A percentile compares a stretch with the other conserved stretches of the same genome.
phyloP scores from a whole-genome alignment of 2,329 filamentous ascomycete species.

The Trichoderma lentiforme region DNA sequence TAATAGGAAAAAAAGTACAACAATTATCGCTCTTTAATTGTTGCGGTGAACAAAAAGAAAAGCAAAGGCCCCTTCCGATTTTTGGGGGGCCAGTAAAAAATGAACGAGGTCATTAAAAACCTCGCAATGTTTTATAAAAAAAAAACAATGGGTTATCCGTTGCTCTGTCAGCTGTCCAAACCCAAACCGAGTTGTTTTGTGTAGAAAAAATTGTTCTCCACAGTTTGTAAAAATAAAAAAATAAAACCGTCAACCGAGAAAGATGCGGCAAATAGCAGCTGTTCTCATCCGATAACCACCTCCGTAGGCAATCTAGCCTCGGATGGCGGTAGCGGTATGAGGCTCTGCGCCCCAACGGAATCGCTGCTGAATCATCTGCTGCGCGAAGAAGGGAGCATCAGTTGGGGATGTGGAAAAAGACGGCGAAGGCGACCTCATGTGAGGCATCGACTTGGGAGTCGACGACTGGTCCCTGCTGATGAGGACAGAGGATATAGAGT shows the following conservation, averaged over 20 bases:
- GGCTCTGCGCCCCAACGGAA: constrained; percentile 48
- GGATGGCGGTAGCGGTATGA: constrained; percentile 49
- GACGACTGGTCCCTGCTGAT: constrained; percentile 27
- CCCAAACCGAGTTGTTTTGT: background rate
- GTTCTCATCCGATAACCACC: constrained; percentile 20
- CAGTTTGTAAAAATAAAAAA: constrained; percentile 4
- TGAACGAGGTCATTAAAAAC: background rate
- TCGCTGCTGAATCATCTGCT: constrained; percentile 39
- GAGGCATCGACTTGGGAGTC: constrained; percentile 35
- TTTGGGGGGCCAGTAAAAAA: background rate
- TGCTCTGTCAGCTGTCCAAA: background rate
- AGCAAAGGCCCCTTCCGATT: background rate
- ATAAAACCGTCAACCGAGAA: background rate
- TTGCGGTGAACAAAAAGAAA: constrained; percentile 4
- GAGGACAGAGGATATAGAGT: constrained; percentile 28
- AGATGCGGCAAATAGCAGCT: constrained; percentile 3
- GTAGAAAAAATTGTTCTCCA: background rate
- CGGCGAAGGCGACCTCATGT: constrained; percentile 44
- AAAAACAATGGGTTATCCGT: background rate
- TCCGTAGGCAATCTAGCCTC: constrained; percentile 32
- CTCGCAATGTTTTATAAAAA: background rate
- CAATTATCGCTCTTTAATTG: constrained; percentile 1
- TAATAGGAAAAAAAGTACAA: background rate
- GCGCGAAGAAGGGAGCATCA: constrained; percentile 39
- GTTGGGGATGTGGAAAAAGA: constrained; percentile 44